Evolutionary conservation across 2,329 filamentous ascomycete species (phyloP), one percentile per base, ranked within the genome.

Genomic region (Cytospora leucostoma): DNA sequence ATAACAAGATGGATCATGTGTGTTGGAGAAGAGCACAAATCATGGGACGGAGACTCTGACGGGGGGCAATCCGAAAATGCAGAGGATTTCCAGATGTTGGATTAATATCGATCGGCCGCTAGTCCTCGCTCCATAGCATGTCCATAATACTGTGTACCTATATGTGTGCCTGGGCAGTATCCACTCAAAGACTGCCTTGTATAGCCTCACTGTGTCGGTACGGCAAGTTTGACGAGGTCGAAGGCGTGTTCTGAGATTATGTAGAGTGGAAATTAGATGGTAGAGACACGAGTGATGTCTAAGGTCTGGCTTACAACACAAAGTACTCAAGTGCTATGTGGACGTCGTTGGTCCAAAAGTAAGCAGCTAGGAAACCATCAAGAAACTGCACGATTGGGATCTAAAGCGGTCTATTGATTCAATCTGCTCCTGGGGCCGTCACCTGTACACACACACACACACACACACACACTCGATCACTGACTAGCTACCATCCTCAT

Each of bases 401-500:
- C 27, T 32, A 27, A 44, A 35, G 27, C 17, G 12, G n/a, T 35
- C 27, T 53, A 27, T 53, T 35, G 21, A 38, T 47, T 59, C 21
- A 59, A 12, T 53, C 49, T 59, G 49, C 49, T 44, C 7, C 44
- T 21, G 17, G 27, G 57, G 40, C 6, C 13, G 10, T 53, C 57
- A 21, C 13, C 37, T 44, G 17, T 53, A 51, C 33, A 11, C n/a
- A 19, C 47, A 49, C 32, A 19, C 47, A 49, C 32, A n/a, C n/a
- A 51, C 33, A 11, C n/a, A 51, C 33, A 11, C n/a, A 19, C 47
- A 49, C 32, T 35, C 7, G 11, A 60, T 32, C n/a, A 37, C n/a
- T 37, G 54, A 32, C 51, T 49, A 37, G 58, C 38, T 21, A 60
- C 7, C n/a, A 49, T 54, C 34, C 37, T 47, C 59, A 63, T 44